phyloP scores from a whole-genome alignment of 2,329 filamentous ascomycete genomes.

The Talaromyces sp. region DNA sequence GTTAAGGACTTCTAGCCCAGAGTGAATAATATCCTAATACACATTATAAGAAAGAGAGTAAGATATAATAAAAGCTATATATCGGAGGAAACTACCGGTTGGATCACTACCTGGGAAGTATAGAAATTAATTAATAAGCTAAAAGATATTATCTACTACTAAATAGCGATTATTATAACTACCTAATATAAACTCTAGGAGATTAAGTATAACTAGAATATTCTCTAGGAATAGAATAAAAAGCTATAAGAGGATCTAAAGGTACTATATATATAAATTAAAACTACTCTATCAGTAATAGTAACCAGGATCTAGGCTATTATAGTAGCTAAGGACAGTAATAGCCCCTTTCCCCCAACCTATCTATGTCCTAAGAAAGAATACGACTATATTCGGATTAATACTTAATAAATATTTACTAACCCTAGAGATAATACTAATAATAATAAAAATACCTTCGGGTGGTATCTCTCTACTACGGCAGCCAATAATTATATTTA shows the following conservation, averaged over 20 bases:
- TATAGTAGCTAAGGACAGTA: constrained; percentile 3
- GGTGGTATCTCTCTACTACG: background rate
- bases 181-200: constrained; percentile 11
- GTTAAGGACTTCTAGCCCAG: no score
- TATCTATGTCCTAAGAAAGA: constrained; percentile 14
- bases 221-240: constrained; percentile 15
- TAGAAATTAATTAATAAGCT: constrained; percentile 10
- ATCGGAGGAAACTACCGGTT: background rate
- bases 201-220: constrained; percentile 16
- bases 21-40: no score
- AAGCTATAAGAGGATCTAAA: constrained; percentile 11
- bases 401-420: constrained; percentile 8
- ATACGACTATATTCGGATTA: constrained; percentile 18
- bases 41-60: no score
- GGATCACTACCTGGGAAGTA: constrained; percentile 14
- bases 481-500: background rate
- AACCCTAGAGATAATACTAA: constrained; percentile 10
- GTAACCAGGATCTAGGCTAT: constrained; percentile 17
- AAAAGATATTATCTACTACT: constrained; percentile 9
- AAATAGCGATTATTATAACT: constrained; percentile 11
- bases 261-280: constrained; percentile 6
- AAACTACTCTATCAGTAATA: background rate
- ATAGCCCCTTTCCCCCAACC: background rate
- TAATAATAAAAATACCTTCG: constrained; percentile 9
- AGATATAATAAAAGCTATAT: no score